Evolutionary conservation across 2,329 filamentous ascomycete genomes (phyloP), one percentile per base, ranked within the genome.

Genomic region (Colletotrichum cereale): DNA sequence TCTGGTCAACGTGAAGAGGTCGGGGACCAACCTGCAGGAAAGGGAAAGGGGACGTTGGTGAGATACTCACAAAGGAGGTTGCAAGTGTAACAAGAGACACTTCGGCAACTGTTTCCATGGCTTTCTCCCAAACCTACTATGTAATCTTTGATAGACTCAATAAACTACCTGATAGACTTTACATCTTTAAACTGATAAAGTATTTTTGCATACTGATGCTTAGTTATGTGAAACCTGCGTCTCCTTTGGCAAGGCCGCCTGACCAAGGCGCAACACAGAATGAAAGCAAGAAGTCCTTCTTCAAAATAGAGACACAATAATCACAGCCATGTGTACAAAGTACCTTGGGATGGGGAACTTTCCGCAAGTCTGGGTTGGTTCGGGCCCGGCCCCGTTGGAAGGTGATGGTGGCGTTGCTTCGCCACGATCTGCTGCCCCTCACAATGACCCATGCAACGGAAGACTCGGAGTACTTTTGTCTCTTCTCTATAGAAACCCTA

Each of bases 351-450:
- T 56, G 34, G 5, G 21, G n/a, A 3, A 12, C 38, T 60, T 44
- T 44, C 56, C 14, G 18, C 8, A 5, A 24, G 16, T 12, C 8
- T 44, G 38, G 18, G 5, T n/a, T 44, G 26, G 18, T 14, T 34
- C 36, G 44, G 44, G 24, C 10, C 14, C 42, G 12, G 44, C 21
- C 24, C n/a, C 18, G 34, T 34, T 36, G 24, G n/a, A 52, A 18
- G 48, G n/a, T 38, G 66, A 42, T 50, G 55, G 66, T 66, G 52
- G 40, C 57, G 44, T 48, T 50, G 52, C 36, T 44, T 52, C 24
- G 44, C 61, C 66, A 44, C 44, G 38, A 44, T 34, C 21, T 26
- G 53, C 36, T 58, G 65, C 62, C 62, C 61, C 53, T 58, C 66
- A 66, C 61, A 66, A 38, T 34, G 38, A 21, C n/a, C 48, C 53